A percentile compares a stretch with the other conserved stretches of the same genome.
phyloP scores from a whole-genome alignment of 805 yeast species.

The Tetrapisispora iriomotensis region DNA sequence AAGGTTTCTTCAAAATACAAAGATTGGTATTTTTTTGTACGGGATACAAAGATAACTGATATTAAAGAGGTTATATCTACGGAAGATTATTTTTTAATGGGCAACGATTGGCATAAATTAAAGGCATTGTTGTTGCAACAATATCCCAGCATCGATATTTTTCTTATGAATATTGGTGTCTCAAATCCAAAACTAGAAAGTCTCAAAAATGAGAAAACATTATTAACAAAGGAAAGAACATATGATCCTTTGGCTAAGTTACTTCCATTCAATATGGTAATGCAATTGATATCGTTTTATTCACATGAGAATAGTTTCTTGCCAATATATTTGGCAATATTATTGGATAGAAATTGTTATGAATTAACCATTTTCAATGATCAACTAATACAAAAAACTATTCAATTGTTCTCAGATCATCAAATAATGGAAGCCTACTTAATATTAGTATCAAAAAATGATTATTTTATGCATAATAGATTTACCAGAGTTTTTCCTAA shows the following conservation, averaged over 20 bases:
- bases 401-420: slow-evolving; percentile 1
- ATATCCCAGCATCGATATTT: slow-evolving; percentile 5
- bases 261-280: slow-evolving; percentile 16
- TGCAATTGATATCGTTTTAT: slow-evolving; percentile 6
- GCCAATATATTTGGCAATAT: slow-evolving; percentile 13
- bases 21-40: slow-evolving; percentile 23
- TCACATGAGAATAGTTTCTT: slow-evolving; percentile 4
- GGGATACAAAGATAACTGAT: slow-evolving; percentile 1
- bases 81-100: neutral
- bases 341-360: slow-evolving; percentile 23
- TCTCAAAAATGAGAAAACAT: neutral
- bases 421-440: slow-evolving; percentile 6
- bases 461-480: slow-evolving; percentile 21
- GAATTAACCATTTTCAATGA: slow-evolving; percentile 14
- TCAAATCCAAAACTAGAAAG: neutral
- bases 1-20: slow-evolving; percentile 13
- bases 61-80: neutral
- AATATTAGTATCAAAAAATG: slow-evolving; percentile 9
- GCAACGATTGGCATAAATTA: neutral
- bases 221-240: slow-evolving; percentile 1
- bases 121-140: neutral
- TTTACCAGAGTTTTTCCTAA: slow-evolving; percentile 14
- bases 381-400: slow-evolving; percentile 10
- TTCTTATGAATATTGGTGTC: slow-evolving; percentile 17
- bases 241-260: slow-evolving; percentile 16